Conservation (phyloP, 306 rosid genomes). For the Prinsepia uniflora region DNA sequence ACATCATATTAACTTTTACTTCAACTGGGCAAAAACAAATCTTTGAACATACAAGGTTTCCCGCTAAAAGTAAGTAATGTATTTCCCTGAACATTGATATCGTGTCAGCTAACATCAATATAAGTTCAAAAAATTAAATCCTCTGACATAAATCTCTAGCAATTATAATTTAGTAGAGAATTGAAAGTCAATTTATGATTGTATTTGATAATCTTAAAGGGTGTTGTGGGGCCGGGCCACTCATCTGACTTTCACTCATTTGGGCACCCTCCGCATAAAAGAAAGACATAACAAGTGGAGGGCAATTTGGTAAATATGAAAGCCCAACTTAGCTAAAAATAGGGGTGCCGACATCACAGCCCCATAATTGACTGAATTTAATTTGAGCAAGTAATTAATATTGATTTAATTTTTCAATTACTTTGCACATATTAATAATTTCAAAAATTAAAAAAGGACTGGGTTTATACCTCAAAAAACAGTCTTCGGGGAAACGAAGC, state of each 20-base stretch:
- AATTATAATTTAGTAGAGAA: background rate
- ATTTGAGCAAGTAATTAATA: background rate
- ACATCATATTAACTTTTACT: background rate
- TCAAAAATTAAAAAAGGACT: background rate
- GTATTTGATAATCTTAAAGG: background rate
- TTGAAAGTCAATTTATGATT: background rate
- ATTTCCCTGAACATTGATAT: background rate
- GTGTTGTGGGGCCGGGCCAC: constrained; percentile 11
- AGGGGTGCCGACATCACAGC: background rate
- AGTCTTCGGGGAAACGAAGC: constrained; percentile 27
- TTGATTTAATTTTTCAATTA: background rate
- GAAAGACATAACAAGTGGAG: background rate
- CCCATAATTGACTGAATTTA: too few relatives aligned
- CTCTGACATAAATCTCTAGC: background rate
- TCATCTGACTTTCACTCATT: background rate
- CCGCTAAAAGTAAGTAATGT: background rate
- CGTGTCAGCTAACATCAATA: background rate
- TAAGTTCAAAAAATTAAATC: too few relatives aligned
- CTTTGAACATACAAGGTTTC: background rate
- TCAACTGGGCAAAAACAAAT: background rate
- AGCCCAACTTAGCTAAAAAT: background rate
- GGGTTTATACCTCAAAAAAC: constrained; percentile 33
- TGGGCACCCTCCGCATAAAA: background rate
- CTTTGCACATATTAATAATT: background rate
- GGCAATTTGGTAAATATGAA: constrained; percentile 9